Evolutionary conservation across 1,139 yeast species (phyloP).

Genomic region (Kurtzmaniella quercitrusa): DNA sequence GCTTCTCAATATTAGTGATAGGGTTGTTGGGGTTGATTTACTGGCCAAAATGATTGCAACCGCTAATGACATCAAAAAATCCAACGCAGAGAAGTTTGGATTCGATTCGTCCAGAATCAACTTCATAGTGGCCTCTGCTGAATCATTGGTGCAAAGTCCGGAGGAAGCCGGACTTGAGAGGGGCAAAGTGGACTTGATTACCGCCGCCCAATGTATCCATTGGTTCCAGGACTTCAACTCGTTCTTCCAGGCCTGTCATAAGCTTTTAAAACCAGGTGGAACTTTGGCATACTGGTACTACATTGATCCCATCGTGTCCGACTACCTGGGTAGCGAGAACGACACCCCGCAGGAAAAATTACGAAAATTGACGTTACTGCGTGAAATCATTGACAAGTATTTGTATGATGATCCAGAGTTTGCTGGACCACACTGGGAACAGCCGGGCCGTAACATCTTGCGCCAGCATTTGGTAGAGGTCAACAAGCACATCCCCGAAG

Average conservation of each 20-base stretch:
- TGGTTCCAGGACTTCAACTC: constrained; percentile 38
- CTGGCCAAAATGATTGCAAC: constrained; percentile 32
- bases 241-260: constrained; percentile 26
- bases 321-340: constrained; percentile 16
- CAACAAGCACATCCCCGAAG: constrained; percentile 28
- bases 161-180: constrained; percentile 7
- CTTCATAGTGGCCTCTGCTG: constrained; percentile 34
- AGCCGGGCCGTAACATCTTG: constrained; percentile 38
- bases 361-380: constrained; percentile 19
- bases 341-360: constrained; percentile 13
- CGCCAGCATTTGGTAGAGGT: constrained; percentile 24
- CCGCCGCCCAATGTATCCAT: constrained; percentile 46
- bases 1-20: constrained; percentile 24
- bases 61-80: constrained; percentile 23
- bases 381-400: constrained; percentile 26
- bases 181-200: constrained; percentile 30
- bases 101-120: constrained; percentile 23
- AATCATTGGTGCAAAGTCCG: constrained; percentile 20
- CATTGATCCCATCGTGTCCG: constrained; percentile 35
- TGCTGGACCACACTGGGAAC: constrained; percentile 44
- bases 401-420: constrained; percentile 32
- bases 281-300: constrained; percentile 43
- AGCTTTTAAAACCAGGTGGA: constrained; percentile 33
- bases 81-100: constrained; percentile 23
- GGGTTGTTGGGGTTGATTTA: constrained; percentile 32